phyloP scores from a whole-genome alignment of 2,329 filamentous ascomycete species.

The Xylariaceae sp. region DNA sequence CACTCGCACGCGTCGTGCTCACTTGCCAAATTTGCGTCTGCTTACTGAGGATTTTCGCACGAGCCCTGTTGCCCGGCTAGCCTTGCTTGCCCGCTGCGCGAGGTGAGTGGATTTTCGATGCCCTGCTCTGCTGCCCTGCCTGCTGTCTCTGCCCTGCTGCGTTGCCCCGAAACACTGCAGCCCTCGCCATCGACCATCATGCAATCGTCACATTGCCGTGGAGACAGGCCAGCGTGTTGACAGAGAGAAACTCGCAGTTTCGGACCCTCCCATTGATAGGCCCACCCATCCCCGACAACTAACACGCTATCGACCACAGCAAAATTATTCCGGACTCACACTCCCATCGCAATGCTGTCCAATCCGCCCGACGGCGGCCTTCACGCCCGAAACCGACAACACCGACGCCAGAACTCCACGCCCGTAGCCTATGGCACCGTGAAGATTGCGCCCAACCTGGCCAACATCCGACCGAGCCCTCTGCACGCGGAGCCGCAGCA shows the following conservation, averaged over 20 bases:
- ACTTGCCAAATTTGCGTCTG: constrained; percentile 32
- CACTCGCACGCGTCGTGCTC: constrained; percentile 30
- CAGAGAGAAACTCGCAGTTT: constrained; percentile 34
- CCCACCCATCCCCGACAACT: constrained; percentile 27
- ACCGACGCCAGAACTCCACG: constrained; percentile 84
- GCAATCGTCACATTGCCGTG: background rate
- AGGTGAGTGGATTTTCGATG: constrained; percentile 27
- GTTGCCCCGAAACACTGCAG: too few species aligned
- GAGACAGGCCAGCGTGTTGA: constrained; percentile 1
- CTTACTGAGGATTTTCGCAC: constrained; percentile 32
- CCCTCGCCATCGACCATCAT: background rate
- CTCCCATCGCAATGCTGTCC: constrained; percentile 74
- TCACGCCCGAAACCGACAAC: constrained; percentile 67
- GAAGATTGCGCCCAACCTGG: constrained; percentile 61
- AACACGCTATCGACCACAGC: constrained; percentile 45
- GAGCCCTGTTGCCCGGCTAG: constrained; percentile 33
- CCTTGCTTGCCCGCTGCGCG: constrained; percentile 36
- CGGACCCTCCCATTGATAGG: constrained; percentile 38
- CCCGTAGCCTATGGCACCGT: constrained; percentile 70
- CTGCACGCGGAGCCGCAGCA: constrained; percentile 29
- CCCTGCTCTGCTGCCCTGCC: background rate
- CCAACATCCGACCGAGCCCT: constrained; percentile 42
- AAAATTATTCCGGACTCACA: constrained; percentile 56
- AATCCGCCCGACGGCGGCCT: constrained; percentile 61
- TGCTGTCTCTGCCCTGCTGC: background rate